Evolutionary conservation across 176 grass and related monocot genomes (phyloP).

Genomic region (Tillandsia leiboldiana): DNA sequence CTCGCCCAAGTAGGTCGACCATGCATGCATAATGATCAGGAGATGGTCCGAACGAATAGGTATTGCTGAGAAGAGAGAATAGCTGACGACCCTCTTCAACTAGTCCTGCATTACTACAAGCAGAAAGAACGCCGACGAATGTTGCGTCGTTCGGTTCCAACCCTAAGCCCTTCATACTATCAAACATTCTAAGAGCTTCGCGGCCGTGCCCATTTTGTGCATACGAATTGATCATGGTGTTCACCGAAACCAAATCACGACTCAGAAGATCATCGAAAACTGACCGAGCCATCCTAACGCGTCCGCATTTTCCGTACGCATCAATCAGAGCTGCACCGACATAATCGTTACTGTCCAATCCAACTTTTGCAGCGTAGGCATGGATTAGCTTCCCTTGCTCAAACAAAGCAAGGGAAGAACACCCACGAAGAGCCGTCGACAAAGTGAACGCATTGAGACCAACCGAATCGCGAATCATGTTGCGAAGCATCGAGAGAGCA

Average conservation of each 20-base stretch:
- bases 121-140: constrained; percentile 8
- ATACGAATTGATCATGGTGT: constrained; percentile 28
- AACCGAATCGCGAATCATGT: constrained; percentile 14
- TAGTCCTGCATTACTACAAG: constrained; percentile 19
- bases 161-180: constrained; percentile 7
- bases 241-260: constrained; percentile 15
- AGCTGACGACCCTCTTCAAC: constrained; percentile 16
- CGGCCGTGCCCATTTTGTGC: constrained; percentile 17
- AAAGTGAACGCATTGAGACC: constrained; percentile 19
- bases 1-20: constrained; percentile 18
- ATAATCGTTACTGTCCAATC: constrained; percentile 4
- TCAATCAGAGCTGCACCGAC: constrained; percentile 14
- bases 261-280: constrained; percentile 16
- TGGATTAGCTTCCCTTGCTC: constrained; percentile 15
- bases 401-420: constrained; percentile 19
- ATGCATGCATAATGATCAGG: constrained; percentile 22
- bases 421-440: constrained; percentile 21
- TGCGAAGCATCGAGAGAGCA: constrained; percentile 16
- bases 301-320: constrained; percentile 24
- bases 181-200: constrained; percentile 10
- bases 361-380: constrained; percentile 16
- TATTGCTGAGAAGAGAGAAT: constrained; percentile 3
- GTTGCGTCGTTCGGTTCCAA: constrained; percentile 20
- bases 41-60: constrained; percentile 2
- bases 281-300: constrained; percentile 8